phyloP scores from a whole-genome alignment of 495 filamentous ascomycete species.

The Clavariopsis aquatica region DNA sequence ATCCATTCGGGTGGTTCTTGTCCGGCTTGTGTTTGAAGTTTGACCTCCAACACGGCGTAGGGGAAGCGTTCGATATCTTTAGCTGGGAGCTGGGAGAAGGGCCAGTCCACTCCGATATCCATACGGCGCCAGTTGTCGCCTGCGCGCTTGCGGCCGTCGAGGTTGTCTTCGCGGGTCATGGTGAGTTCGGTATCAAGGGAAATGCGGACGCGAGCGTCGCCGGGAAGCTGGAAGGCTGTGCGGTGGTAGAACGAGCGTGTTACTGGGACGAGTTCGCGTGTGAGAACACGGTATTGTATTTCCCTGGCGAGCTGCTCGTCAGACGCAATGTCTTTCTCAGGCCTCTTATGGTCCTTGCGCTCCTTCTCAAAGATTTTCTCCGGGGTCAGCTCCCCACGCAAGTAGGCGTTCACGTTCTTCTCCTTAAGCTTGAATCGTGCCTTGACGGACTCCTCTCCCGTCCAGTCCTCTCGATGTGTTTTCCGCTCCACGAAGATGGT shows the following conservation, averaged over 20 bases:
- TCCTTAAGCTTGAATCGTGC: slow-evolving; percentile 93
- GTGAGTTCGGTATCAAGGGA: slow-evolving; percentile 95
- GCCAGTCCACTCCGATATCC: slow-evolving; percentile 96
- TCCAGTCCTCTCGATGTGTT: slow-evolving; percentile 99
- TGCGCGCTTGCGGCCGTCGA: slow-evolving; percentile 73
- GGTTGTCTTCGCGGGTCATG: slow-evolving; percentile 92
- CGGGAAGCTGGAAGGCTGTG: slow-evolving; percentile 95
- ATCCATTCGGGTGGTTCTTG: slow-evolving; percentile 98
- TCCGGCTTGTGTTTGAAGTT: slow-evolving; percentile 95
- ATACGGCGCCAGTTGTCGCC: slow-evolving; percentile 94
- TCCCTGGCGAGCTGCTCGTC: slow-evolving; percentile 87
- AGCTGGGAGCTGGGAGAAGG: slow-evolving; percentile 83
- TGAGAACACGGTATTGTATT: slow-evolving; percentile 88
- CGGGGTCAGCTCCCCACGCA: slow-evolving; percentile 78
- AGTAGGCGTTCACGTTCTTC: slow-evolving; percentile 90
- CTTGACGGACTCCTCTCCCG: slow-evolving; percentile 97
- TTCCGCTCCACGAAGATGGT: slow-evolving; percentile 97
- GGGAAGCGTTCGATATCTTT: slow-evolving; percentile 89
- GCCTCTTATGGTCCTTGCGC: slow-evolving; percentile 88
- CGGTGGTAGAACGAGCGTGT: slow-evolving; percentile 95
- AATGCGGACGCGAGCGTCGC: slow-evolving; percentile 93
- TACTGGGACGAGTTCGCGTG: slow-evolving; percentile 78
- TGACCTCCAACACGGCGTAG: slow-evolving; percentile 95
- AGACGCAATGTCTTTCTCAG: slow-evolving; percentile 81
- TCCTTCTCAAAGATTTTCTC: slow-evolving; percentile 89